Percentiles rank a stretch among this genome's conserved stretches.
Conservation (phyloP, 352 stramenopile genomes). For the Phytophthora sp. region DNA sequence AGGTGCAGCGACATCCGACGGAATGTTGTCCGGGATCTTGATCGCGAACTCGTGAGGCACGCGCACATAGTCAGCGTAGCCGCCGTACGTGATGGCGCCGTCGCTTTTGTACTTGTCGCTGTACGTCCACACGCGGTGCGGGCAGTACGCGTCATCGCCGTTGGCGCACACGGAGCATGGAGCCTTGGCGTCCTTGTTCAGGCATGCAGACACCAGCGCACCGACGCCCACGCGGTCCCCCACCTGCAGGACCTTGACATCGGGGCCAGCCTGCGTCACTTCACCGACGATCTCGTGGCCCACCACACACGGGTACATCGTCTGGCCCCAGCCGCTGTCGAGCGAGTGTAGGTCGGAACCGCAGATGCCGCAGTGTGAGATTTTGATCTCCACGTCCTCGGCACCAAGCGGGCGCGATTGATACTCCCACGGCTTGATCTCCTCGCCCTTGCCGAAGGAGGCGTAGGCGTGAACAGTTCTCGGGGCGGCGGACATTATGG, state of each 20-base stretch:
- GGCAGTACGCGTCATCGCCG: conserved; percentile 71
- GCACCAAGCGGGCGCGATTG: conserved; percentile 48
- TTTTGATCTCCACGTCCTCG: conserved; percentile 59
- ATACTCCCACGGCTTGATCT: conserved; percentile 50
- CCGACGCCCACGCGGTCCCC: conserved; percentile 84
- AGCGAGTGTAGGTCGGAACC: conserved; percentile 45
- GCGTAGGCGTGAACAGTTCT: conserved; percentile 53
- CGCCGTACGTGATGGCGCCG: conserved; percentile 50
- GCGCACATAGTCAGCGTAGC: conserved; percentile 78
- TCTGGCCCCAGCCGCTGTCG: conserved; percentile 53
- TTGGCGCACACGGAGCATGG: conserved; percentile 48
- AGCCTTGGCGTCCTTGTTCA: conserved; percentile 9
- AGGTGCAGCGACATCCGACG: conserved; percentile 57
- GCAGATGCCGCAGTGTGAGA: conserved; percentile 11
- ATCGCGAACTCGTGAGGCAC: conserved; percentile 70
- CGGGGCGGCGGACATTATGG: conserved; percentile 49
- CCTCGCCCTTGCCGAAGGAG: conserved; percentile 41
- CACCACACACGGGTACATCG: conserved; percentile 49
- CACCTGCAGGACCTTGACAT: conserved; percentile 68
- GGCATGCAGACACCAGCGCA: conserved; percentile 56
- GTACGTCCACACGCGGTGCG: conserved; percentile 54
- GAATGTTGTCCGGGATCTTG: conserved; percentile 73
- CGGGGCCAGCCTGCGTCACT: conserved; percentile 39
- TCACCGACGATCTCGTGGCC: conserved; percentile 67
- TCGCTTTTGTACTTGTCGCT: conserved; percentile 50